Evolutionary conservation across 2,329 filamentous ascomycete species (phyloP), one percentile per base, ranked within the genome.

Genomic region (Mycosphaerella sp.): DNA sequence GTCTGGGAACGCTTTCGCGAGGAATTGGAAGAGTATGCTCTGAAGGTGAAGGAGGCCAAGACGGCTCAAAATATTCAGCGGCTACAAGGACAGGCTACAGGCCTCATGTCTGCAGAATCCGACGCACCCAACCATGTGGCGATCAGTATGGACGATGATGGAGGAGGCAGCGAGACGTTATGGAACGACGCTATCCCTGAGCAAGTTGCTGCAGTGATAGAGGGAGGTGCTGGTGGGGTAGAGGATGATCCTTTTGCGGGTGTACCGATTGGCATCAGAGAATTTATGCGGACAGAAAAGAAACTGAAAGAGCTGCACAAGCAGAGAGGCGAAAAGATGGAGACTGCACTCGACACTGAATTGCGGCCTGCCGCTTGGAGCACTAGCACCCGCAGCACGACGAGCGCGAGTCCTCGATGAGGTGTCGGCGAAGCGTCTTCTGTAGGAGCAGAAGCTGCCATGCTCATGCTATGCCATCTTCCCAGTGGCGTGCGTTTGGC

Each of bases 241-340:
- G 77, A 82, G 51, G 83, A 83, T 2, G 83, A 88, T 47, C 68
- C 95, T 36, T 95, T 95, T 65, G 80, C 82, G 47, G 82, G 82
- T 61, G 84, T 98, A 49, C 92, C 93, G 0, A 87, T 97, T 8
- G 93, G 92, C 0, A 96, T 98, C 61, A 78, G 89, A 58, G 92
- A 95, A 70, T 98, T 98, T 66, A 97, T 98, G 92, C 89, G 86
- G 76, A 90, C 86, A 56, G 93, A 98, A 76, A 97, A 97, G 79
- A 85, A 78, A 70, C 72, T 98, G 57, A 92, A 89, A 71, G 78
- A 87, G 70, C 86, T 82, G 70, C 87, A 91, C 34, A 56, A 44
- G 23, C 51, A 56, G 36, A 40, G 53, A 17, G 59, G 59, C 12
- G 56, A 59, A 39, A 39, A 56, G 23, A 38, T 55, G 3, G 59